These are phyloP conservation scores for Saitozyma podzolica DNA, from an alignment of 768 basidiomycete species.

Conservation along the genomic window DNA sequence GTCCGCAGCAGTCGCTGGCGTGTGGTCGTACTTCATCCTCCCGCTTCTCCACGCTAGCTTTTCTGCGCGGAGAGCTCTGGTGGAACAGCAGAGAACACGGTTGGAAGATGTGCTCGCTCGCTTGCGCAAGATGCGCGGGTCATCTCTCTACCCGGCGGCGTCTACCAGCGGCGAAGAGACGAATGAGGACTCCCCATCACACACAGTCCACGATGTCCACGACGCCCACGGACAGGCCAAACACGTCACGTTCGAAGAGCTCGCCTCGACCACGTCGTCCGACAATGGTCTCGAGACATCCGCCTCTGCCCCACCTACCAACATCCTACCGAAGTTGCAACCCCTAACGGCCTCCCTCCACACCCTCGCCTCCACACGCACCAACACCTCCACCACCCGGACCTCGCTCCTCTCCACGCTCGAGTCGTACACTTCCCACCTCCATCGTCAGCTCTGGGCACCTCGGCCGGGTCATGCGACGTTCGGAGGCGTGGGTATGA, in stretches of 20 bases:
- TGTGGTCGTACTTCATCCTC: slow-evolving; percentile 43
- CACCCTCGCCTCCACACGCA: slow-evolving; percentile 22
- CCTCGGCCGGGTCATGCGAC: slow-evolving; percentile 8
- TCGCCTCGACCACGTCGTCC: not conserved
- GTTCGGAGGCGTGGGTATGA: slow-evolving; percentile 24
- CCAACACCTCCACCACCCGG: slow-evolving; percentile 45
- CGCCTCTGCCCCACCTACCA: not conserved
- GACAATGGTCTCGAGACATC: not conserved
- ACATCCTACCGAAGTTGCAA: slow-evolving; percentile 3
- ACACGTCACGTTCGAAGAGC: not conserved
- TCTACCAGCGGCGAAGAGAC: not conserved
- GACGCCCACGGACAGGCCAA: not conserved
- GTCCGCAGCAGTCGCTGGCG: slow-evolving; percentile 23
- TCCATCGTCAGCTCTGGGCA: slow-evolving; percentile 31
- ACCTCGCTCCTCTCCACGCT: slow-evolving; percentile 48
- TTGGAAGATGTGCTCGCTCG: slow-evolving; percentile 10
- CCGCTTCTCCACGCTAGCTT: slow-evolving; percentile 49
- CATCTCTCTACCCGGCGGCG: slow-evolving; percentile 9
- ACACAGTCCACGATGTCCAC: not conserved
- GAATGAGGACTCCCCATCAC: not conserved
- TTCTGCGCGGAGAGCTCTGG: slow-evolving; percentile 44
- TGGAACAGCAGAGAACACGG: slow-evolving; percentile 35
- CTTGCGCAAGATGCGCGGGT: slow-evolving; percentile 22
- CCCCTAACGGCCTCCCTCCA: slow-evolving; percentile 12
- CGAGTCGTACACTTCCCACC: slow-evolving; percentile 38